Conservation (phyloP, 1,284 basidiomycete genomes). For the Lentinus polychrous region DNA sequence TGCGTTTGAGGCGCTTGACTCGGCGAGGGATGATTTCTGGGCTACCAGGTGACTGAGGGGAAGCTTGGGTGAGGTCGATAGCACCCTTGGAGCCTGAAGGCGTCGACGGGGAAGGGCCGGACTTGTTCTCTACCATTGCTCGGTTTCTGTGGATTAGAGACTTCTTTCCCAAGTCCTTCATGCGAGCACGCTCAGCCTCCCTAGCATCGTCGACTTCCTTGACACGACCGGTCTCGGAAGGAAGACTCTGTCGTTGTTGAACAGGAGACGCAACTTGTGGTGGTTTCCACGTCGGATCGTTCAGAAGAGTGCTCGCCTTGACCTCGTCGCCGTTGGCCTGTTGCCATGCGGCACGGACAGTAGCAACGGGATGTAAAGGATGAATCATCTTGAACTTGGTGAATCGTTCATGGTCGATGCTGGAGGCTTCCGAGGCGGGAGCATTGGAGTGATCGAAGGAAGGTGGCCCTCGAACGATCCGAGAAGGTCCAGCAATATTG, state of each 20-base stretch:
- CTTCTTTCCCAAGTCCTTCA: conserved; percentile 66
- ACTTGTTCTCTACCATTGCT: conserved; percentile 12
- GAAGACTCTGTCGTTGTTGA: conserved; percentile 12
- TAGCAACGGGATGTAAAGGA: conserved; percentile 37
- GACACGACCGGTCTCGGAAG: conserved; percentile 47
- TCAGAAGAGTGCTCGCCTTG: conserved; percentile 49
- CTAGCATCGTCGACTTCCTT: conserved; percentile 63
- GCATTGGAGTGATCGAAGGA: conserved; percentile 3
- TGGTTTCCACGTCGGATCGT: conserved; percentile 50
- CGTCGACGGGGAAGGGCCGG: conserved; percentile 4
- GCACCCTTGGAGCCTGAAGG: conserved; percentile 12
- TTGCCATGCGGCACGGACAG: conserved; percentile 57
- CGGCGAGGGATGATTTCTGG: conserved; percentile 33
- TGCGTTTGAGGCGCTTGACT: conserved; percentile 47
- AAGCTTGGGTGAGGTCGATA: conserved; percentile 10
- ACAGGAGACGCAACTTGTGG: conserved; percentile 21
- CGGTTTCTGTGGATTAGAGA: conserved; percentile 73
- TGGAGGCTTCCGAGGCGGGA: conserved; percentile 10
- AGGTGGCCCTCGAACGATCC: conserved; percentile 44
- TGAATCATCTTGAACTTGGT: conserved; percentile 56
- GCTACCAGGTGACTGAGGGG: conserved; percentile 25
- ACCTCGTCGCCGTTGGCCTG: conserved; percentile 51
- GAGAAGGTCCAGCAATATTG: conserved; percentile 36
- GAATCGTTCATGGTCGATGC: conserved; percentile 30
- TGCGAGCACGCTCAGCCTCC: conserved; percentile 53